phyloP scores from a whole-genome alignment of 2,329 filamentous ascomycete species.

The Fusarium subglutinans region DNA sequence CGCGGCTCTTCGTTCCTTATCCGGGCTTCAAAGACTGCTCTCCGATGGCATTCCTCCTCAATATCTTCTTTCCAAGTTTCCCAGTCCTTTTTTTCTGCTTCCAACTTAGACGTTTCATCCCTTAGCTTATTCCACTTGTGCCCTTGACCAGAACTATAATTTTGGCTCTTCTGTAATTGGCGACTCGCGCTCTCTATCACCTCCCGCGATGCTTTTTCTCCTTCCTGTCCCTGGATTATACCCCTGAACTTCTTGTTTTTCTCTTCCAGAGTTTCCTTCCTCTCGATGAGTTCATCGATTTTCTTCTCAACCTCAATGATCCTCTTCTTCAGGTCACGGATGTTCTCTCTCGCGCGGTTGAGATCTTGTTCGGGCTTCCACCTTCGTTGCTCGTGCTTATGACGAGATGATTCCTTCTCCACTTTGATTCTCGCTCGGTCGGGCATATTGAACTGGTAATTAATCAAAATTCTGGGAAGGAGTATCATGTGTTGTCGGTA shows the following conservation, averaged over 20 bases:
- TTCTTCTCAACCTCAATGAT: not conserved
- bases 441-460: not conserved
- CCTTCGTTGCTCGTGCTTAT: not conserved
- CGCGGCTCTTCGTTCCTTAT: not conserved
- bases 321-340: not conserved
- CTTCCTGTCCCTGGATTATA: not conserved
- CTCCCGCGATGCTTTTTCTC: not conserved
- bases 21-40: not conserved
- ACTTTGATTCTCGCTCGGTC: not conserved
- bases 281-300: fast-evolving
- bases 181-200: not conserved
- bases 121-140: not conserved
- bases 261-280: not conserved
- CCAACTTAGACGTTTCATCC: not conserved
- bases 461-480: not conserved
- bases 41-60: not conserved
- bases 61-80: not conserved
- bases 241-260: fast-evolving
- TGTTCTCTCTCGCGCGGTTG: not conserved
- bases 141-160: not conserved
- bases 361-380: not conserved
- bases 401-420: not conserved
- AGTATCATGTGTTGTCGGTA: not conserved
- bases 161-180: not conserved
- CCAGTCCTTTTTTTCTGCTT: not conserved